These are phyloP conservation scores for Pinus albicaulis DNA, from an alignment of 75 land plant genomes.

Conservation along the genomic window DNA sequence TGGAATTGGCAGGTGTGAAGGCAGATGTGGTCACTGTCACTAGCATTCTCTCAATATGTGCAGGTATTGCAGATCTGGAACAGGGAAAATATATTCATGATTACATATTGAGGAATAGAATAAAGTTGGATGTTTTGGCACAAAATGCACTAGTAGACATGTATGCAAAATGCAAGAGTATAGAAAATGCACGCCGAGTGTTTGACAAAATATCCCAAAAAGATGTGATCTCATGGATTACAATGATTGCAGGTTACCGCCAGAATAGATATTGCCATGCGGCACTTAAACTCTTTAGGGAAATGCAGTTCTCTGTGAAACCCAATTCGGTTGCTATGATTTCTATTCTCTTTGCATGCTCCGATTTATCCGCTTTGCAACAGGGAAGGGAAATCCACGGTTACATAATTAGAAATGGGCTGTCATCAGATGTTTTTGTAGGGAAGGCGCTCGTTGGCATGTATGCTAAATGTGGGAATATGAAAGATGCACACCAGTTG, in stretches of 20 bases:
- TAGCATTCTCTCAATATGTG: conserved; percentile 46
- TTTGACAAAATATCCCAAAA: conserved; percentile 34
- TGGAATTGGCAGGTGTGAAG: conserved; percentile 25
- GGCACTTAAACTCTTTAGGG: conserved; percentile 46
- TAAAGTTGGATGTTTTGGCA: conserved; percentile 35
- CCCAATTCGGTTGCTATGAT: conserved; percentile 52
- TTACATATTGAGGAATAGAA: conserved; percentile 23
- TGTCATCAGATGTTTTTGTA: conserved; percentile 36
- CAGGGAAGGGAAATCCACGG: conserved; percentile 76
- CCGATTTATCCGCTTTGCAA: conserved; percentile 51
- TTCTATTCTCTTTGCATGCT: conserved; percentile 55
- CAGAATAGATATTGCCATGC: conserved; percentile 24
- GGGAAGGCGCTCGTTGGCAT: conserved; percentile 58
- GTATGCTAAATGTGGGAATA: conserved; percentile 66
- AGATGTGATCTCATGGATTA: conserved; percentile 45
- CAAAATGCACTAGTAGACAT: conserved; percentile 57
- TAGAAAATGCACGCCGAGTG: conserved; percentile 30
- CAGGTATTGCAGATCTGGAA: conserved; percentile 22
- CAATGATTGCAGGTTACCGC: conserved; percentile 45
- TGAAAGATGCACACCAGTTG: conserved; percentile 31
- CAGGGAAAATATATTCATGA: conserved; percentile 47
- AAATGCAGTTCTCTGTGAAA: conserved; percentile 38
- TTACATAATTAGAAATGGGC: conserved; percentile 40
- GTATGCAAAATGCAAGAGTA: conserved; percentile 58
- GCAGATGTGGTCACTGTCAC: conserved; percentile 58